Evolutionary conservation across 257 asterid species (phyloP).

Genomic region (Verbascum thapsus): DNA sequence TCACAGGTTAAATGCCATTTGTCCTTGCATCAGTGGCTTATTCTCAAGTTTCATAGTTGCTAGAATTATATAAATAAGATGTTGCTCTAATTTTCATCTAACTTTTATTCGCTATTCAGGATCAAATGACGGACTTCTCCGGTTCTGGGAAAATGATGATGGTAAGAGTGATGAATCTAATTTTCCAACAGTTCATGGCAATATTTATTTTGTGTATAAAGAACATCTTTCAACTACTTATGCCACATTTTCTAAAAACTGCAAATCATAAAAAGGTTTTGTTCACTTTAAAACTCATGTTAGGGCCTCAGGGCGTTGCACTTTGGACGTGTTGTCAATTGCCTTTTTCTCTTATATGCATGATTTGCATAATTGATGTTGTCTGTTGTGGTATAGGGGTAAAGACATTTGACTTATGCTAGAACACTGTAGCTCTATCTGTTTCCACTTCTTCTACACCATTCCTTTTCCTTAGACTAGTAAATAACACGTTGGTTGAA

Average conservation of each 20-base stretch:
- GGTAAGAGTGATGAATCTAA: conserved; percentile 52
- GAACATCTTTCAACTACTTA: neutral
- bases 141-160: conserved; percentile 94
- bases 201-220: neutral
- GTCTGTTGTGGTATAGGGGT: too few relatives aligned
- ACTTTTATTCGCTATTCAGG: conserved; percentile 49
- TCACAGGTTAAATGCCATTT: conserved; percentile 65
- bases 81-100: conserved; percentile 9
- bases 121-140: conserved; percentile 87
- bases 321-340: neutral
- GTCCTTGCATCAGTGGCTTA: conserved; percentile 18
- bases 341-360: neutral
- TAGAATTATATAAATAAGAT: neutral
- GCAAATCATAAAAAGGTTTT: neutral
- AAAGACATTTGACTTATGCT: too few relatives aligned
- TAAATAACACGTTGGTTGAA: too few relatives aligned
- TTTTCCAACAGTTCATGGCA: conserved; percentile 7
- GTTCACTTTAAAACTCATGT: neutral
- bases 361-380: neutral
- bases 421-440: too few relatives aligned
- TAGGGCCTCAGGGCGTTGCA: neutral
- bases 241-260: conserved; percentile 5
- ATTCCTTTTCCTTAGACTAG: too few relatives aligned
- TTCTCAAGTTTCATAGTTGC: conserved; percentile 13
- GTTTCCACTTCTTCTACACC: too few relatives aligned